These are phyloP conservation scores for Saccharomycopsis sp. DNA, from an alignment of 805 yeast species.

Conservation along the genomic window DNA sequence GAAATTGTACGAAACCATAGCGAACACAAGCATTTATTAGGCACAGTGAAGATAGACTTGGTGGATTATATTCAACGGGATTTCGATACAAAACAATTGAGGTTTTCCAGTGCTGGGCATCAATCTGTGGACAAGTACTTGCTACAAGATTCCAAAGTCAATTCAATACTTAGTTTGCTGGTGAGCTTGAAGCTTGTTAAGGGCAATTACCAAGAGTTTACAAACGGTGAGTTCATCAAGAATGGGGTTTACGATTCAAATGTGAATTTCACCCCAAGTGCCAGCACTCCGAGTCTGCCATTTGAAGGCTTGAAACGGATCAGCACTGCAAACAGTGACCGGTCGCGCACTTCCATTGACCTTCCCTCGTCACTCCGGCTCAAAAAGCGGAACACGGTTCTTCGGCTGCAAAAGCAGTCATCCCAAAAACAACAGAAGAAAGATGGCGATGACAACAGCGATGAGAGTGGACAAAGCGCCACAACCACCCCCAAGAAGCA, in stretches of 20 bases:
- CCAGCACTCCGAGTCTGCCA: no score
- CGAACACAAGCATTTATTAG: conserved; percentile 37
- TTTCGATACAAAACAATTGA: conserved; percentile 7
- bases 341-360: no score
- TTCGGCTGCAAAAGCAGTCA: no score
- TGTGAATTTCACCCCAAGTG: no score
- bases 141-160: conserved; percentile 70
- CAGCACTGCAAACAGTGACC: no score
- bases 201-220: conserved; percentile 30
- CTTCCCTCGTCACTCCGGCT: background rate
- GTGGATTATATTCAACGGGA: conserved; percentile 51
- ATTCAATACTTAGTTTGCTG: conserved; percentile 62
- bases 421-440: no score
- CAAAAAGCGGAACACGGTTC: no score
- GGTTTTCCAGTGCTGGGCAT: conserved; percentile 33
- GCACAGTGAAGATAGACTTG: conserved; percentile 57
- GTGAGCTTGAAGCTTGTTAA: conserved; percentile 39
- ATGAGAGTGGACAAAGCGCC: no score
- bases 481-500: no score
- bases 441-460: background rate
- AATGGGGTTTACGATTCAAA: conserved; percentile 5
- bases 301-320: no score
- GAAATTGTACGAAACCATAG: no score
- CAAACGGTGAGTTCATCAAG: conserved; percentile 1
- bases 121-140: conserved; percentile 54